These are phyloP conservation scores for Mortierella sp. DNA, from an alignment of 371 early-diverging fungal species.

Conservation along the genomic window DNA sequence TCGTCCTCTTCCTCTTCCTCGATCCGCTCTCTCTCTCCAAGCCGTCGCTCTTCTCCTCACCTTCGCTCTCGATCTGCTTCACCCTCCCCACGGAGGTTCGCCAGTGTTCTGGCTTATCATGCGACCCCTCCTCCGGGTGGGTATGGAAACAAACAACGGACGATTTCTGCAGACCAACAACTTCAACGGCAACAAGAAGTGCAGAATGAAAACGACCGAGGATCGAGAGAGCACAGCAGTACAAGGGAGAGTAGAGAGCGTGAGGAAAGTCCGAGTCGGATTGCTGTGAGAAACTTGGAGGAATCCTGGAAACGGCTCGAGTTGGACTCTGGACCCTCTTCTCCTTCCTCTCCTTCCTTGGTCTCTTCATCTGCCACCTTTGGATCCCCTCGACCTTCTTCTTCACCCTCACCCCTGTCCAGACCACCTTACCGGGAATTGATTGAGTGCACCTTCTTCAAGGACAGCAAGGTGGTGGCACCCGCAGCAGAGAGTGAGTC, in stretches of 20 bases:
- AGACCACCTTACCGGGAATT: slow-evolving; percentile 38
- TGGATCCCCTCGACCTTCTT: slow-evolving; percentile 6
- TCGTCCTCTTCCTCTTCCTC: slow-evolving; percentile 36
- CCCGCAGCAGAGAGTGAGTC: background rate
- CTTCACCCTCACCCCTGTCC: slow-evolving; percentile 30
- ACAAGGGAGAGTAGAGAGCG: slow-evolving; percentile 5
- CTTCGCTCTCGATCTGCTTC: slow-evolving; percentile 48
- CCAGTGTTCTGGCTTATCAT: slow-evolving; percentile 51
- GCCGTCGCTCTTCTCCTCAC: slow-evolving; percentile 26
- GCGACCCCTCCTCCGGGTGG: slow-evolving; percentile 27
- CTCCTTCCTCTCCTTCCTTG: slow-evolving; percentile 1
- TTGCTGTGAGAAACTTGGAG: slow-evolving; percentile 40
- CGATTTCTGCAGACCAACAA: slow-evolving; percentile 14
- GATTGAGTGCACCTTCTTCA: slow-evolving; percentile 45
- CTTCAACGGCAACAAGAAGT: background rate
- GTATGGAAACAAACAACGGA: background rate
- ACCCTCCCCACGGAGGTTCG: slow-evolving; percentile 46
- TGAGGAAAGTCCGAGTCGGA: slow-evolving; percentile 33
- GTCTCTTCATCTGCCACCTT: background rate
- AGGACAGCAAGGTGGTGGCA: slow-evolving; percentile 1
- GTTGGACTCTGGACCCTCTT: slow-evolving; percentile 17
- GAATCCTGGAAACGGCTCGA: slow-evolving; percentile 41
- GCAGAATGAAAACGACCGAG: background rate
- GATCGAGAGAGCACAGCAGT: background rate
- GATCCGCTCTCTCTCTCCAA: slow-evolving; percentile 43